phyloP scores from a whole-genome alignment of 2,329 filamentous ascomycete species.

The Epichloe glyceriae region DNA sequence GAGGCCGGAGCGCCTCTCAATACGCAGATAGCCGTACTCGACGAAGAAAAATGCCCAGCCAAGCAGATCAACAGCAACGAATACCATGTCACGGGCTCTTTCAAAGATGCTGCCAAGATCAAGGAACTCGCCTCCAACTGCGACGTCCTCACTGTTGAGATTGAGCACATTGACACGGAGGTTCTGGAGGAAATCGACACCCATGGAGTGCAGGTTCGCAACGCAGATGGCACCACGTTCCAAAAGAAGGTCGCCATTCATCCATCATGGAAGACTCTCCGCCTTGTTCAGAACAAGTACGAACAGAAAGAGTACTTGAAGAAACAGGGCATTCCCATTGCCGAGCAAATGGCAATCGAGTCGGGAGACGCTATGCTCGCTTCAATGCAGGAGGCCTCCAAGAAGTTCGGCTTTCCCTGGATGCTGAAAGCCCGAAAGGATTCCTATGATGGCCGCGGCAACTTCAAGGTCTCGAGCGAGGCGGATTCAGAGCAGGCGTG shows the following conservation, averaged over 20 bases:
- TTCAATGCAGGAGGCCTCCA: constrained; percentile 50
- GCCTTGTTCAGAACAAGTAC: constrained; percentile 89
- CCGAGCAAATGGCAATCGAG: constrained; percentile 54
- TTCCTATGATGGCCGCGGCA: constrained; percentile 81
- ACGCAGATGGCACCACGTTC: constrained; percentile 10
- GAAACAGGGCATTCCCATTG: constrained; percentile 56
- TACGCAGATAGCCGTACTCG: constrained; percentile 66
- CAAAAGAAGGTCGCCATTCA: constrained; percentile 49
- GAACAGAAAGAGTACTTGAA: constrained; percentile 72
- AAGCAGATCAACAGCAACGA: constrained; percentile 72
- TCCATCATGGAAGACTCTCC: constrained; percentile 75
- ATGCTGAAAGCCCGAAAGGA: constrained; percentile 89
- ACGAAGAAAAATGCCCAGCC: constrained; percentile 63
- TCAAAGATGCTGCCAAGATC: constrained; percentile 71
- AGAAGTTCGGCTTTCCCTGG: constrained; percentile 63
- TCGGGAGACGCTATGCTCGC: constrained; percentile 37
- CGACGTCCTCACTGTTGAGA: constrained; percentile 83
- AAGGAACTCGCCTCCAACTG: constrained; percentile 62
- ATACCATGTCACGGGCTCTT: constrained; percentile 71
- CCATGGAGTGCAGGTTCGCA: constrained; percentile 40
- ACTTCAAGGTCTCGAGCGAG: constrained; percentile 35
- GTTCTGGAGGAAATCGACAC: constrained; percentile 72
- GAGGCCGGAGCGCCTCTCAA: constrained; percentile 69
- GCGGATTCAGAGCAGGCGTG: constrained; percentile 49
- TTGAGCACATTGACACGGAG: constrained; percentile 87